These are phyloP conservation scores for Naganishia friedmannii DNA, from an alignment of 768 basidiomycete species.

Conservation along the genomic window DNA sequence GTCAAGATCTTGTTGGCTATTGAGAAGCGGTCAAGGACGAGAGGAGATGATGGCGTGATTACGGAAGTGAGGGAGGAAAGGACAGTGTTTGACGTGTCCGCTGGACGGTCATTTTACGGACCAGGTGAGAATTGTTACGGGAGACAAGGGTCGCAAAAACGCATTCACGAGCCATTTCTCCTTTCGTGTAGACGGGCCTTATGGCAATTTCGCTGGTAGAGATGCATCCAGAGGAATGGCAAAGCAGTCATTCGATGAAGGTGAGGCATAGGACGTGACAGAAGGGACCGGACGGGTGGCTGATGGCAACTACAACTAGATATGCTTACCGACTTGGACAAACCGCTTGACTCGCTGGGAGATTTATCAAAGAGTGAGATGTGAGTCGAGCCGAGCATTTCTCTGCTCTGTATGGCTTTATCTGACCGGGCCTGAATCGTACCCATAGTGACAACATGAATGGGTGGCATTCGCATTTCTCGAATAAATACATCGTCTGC, in stretches of 20 bases:
- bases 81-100: conserved; percentile 85
- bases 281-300: not conserved
- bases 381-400: conserved; percentile 56
- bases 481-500: conserved; percentile 85
- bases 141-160: not conserved
- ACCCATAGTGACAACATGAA: conserved; percentile 82
- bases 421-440: not conserved
- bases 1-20: conserved; percentile 80
- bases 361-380: conserved; percentile 78
- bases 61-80: conserved; percentile 66
- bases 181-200: conserved; percentile 72
- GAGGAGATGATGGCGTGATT: conserved; percentile 67
- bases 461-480: conserved; percentile 92
- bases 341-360: conserved; percentile 76
- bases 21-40: conserved; percentile 57
- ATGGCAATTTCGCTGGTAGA: conserved; percentile 93
- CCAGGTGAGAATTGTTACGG: conserved; percentile 63
- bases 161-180: not conserved
- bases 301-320: conserved; percentile 55
- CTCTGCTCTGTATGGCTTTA: not conserved
- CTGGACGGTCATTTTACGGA: conserved; percentile 87
- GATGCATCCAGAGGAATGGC: conserved; percentile 97
- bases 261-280: conserved; percentile 55
- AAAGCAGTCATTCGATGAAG: conserved; percentile 90
- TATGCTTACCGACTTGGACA: conserved; percentile 84